Evolutionary conservation across 805 yeast species (phyloP).

Genomic region (Dipodascopsis uninucleata): DNA sequence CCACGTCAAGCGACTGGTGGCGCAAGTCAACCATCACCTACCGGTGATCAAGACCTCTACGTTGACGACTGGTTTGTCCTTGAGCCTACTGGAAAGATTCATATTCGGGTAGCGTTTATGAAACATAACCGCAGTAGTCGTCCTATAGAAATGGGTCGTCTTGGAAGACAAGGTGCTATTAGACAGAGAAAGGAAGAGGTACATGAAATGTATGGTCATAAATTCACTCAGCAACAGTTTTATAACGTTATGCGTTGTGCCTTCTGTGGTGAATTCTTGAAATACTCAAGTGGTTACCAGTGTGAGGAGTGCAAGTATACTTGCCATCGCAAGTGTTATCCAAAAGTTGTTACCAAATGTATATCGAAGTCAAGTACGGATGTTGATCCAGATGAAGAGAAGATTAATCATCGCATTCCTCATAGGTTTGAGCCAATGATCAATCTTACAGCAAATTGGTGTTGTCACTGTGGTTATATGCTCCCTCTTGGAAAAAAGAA

Average conservation of each 20-base stretch:
- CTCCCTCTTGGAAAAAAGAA: conserved; percentile 93
- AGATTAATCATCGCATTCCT: conserved; percentile 92
- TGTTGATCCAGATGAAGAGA: conserved; percentile 64
- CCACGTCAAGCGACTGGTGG: background rate
- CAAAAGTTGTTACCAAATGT: conserved; percentile 75
- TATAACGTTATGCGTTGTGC: conserved; percentile 98
- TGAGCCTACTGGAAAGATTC: conserved; percentile 91
- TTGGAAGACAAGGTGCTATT: conserved; percentile 97
- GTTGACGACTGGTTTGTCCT: conserved; percentile 82
- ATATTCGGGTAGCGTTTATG: conserved; percentile 72
- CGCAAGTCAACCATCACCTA: background rate
- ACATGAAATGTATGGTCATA: conserved; percentile 81
- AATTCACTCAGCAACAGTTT: conserved; percentile 90
- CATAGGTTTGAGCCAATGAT: conserved; percentile 91
- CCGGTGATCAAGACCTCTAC: conserved; percentile 30
- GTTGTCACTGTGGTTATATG: conserved; percentile 97
- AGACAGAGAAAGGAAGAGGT: conserved; percentile 78
- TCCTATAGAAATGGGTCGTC: conserved; percentile 52
- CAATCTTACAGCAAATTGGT: conserved; percentile 97
- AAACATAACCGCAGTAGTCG: conserved; percentile 55
- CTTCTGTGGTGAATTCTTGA: conserved; percentile 89
- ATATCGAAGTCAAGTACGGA: conserved; percentile 69
- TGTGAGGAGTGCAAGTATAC: conserved; percentile 76
- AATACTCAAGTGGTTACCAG: conserved; percentile 72
- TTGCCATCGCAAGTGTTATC: conserved; percentile 75